Evolutionary conservation across 2,329 filamentous ascomycete genomes (phyloP), one percentile per base, ranked within the genome.

Genomic region (Didymella exigua): DNA sequence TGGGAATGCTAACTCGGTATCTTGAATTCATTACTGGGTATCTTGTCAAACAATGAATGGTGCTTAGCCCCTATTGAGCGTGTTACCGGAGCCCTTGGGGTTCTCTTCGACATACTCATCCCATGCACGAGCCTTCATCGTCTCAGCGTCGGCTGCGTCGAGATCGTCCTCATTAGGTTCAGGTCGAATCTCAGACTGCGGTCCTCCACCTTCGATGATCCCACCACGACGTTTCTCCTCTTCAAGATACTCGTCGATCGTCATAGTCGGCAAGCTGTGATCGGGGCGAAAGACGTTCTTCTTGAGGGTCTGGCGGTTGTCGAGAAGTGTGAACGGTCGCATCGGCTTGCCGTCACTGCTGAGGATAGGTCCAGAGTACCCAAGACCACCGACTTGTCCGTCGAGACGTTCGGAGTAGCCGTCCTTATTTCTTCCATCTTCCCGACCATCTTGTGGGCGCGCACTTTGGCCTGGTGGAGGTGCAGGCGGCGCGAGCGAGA

Each of bases 221-320:
- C 91, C 91, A 14, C 95, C 95, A 59, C 90, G 82, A 62, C 85
- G 84, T 69, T 84, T 84, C 78, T 98, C 95, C 75, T 98, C 93
- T 47, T 96, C 95, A 14, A 99, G 81, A 70, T 98, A 99, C 78
- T 99, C 95, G 66, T 99, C 95, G 58, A 99, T 97, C 1, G 86
- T 90, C 95, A 99, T 98, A 3, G 95, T 98, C 0, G 95, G 95
- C 54, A 99, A 78, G 76, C 91, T 97, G 73, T 99, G 95, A 7
- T 95, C 91, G 0, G 91, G 86, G 50, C 90, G 84, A 76, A 99
- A 99, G 0, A 99, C 93, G 2, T 89, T 89, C 54, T 87, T 82
- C 56, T 87, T 85, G 55, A 96, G 76, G 58, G 91, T 87, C 58
- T 91, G 86, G 31, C 95, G 84, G 62, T 83, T 88, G 55, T 89